These are phyloP conservation scores for Macrocystidia cucumis DNA, from an alignment of 1,284 basidiomycete genomes.

Conservation along the genomic window DNA sequence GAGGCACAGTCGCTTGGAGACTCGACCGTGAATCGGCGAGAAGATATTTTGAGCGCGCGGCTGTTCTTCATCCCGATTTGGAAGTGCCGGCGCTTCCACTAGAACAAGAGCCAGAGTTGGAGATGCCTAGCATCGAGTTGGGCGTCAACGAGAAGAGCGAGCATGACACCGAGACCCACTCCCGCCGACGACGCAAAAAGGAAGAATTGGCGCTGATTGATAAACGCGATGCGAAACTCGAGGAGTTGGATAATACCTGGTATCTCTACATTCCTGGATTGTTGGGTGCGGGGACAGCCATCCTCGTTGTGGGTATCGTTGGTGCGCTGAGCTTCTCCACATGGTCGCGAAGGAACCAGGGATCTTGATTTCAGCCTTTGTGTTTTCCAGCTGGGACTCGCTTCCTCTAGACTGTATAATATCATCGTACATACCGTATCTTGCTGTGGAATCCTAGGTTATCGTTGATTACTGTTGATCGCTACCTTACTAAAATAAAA, in stretches of 20 bases:
- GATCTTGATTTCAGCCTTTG: slow-evolving; percentile 27
- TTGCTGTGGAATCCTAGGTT: slow-evolving; percentile 4
- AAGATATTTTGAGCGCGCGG: slow-evolving; percentile 64
- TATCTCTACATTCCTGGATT: slow-evolving; percentile 69
- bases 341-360: slow-evolving; percentile 65
- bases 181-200: slow-evolving; percentile 41
- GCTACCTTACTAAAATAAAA: no score
- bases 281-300: slow-evolving; percentile 70
- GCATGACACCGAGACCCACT: slow-evolving; percentile 24
- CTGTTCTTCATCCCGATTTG: slow-evolving; percentile 44
- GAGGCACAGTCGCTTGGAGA: slow-evolving; percentile 59
- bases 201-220: slow-evolving; percentile 43
- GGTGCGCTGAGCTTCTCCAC: slow-evolving; percentile 64
- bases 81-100: slow-evolving; percentile 60
- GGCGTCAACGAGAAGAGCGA: slow-evolving; percentile 24
- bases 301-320: slow-evolving; percentile 69
- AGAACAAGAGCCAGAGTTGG: slow-evolving; percentile 39
- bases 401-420: slow-evolving; percentile 9
- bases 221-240: slow-evolving; percentile 28
- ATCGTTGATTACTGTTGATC: no score
- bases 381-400: no score
- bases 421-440: slow-evolving; percentile 7
- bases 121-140: slow-evolving; percentile 55
- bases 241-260: slow-evolving; percentile 64
- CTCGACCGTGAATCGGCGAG: slow-evolving; percentile 61